A percentile compares a stretch with the other conserved stretches of the same genome.
phyloP scores from a whole-genome alignment of 371 early-diverging fungal species.

The Mucor circinelloides region DNA sequence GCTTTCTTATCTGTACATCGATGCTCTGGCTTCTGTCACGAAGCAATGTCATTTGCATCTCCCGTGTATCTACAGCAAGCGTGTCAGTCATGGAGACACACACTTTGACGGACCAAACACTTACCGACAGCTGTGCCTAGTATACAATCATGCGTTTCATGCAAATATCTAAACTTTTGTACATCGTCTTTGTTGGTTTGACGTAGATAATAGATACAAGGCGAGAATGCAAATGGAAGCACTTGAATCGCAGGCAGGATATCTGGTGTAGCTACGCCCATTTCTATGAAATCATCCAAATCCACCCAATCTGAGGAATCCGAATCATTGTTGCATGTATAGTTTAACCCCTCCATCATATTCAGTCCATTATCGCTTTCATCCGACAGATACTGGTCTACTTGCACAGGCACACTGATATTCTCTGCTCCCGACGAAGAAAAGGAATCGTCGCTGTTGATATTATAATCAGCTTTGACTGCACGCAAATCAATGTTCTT shows the following conservation, averaged over 20 bases:
- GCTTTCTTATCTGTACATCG: slow-evolving; percentile 9
- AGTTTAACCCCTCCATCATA: slow-evolving; percentile 41
- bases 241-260: slow-evolving; percentile 26
- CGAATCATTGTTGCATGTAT: slow-evolving; percentile 37
- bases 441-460: neutral
- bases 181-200: slow-evolving; percentile 30
- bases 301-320: slow-evolving; percentile 42
- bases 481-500: slow-evolving; percentile 34
- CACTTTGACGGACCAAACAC: neutral
- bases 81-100: neutral
- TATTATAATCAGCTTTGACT: slow-evolving; percentile 18
- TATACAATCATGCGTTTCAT: slow-evolving; percentile 39
- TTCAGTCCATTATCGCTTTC: slow-evolving; percentile 9
- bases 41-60: slow-evolving; percentile 20
- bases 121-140: slow-evolving; percentile 39
- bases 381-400: neutral
- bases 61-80: slow-evolving; percentile 8
- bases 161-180: slow-evolving; percentile 28
- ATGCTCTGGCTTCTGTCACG: slow-evolving; percentile 9
- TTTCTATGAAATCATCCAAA: slow-evolving; percentile 29
- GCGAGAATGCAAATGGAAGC: slow-evolving; percentile 57
- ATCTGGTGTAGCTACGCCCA: slow-evolving; percentile 3
- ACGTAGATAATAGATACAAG: slow-evolving; percentile 52
- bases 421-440: neutral
- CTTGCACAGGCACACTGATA: neutral